Evolutionary conservation across 1,284 basidiomycete species (phyloP), one percentile per base, ranked within the genome.

Genomic region (Ustilago esculenta): DNA sequence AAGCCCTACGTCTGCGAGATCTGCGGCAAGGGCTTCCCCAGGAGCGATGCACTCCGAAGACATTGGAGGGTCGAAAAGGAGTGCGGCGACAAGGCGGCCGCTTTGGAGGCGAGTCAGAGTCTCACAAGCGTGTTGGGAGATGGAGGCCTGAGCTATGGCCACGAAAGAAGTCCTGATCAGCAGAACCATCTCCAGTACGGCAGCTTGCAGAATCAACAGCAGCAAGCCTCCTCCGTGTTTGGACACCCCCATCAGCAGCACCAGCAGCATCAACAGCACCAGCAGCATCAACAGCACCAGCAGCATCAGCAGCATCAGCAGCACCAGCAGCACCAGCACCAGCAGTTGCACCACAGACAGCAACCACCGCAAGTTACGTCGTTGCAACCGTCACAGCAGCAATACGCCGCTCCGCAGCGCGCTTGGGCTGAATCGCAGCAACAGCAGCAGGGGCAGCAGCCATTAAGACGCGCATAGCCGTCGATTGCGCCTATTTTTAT

Each of bases 41-140:
- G 80, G 14, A 77, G 73, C 41, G 80, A 81, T 47, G 80, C 80
- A 18, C 43, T 81, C 21, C 69, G 80, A 14, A 60, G 80, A 21
- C 80, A 81, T 37, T 81, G 79, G 76, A 61, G 73, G 33, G 75
- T 78, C 15, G 75, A 78, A 46, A 77, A 77, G 53, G 75, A 77
- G 45, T 77, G 75, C 17, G 75, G 75, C 11, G 70, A 73, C 18
- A 75, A 73, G 33, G 75, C 70, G 8, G 66, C 68, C 5, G 72
- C 66, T 34, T 46, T 77, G 49, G 75, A 76, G 33, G 74, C 74
- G 23, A 68, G 66, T 35, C 70, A 73, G 50, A 50, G 58, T 30
- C 44, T 73, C 10, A 40, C 59, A 1, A 36, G 43, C 7, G 59
- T 59, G n/a, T 17, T 63, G 23, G 55, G 59, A 18, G 59, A 45